Percentiles rank a stretch among this genome's conserved stretches.
Evolutionary conservation across 306 rosid genomes (phyloP).

Genomic region (Trichosanthes cucumerina): DNA sequence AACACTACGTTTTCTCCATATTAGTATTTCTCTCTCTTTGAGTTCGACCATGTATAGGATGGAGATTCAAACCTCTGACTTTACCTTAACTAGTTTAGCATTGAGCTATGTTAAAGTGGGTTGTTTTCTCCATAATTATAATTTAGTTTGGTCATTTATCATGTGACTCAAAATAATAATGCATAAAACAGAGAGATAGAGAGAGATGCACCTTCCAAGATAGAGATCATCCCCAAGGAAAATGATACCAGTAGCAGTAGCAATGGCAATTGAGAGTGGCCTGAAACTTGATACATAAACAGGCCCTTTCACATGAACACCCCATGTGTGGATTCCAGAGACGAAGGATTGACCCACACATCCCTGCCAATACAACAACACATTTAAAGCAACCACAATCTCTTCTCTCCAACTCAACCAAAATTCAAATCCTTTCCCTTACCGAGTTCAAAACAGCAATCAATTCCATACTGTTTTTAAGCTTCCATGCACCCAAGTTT

Average conservation of each 20-base stretch:
- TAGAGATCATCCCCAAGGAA: conserved; percentile 20
- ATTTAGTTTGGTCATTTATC: too few species aligned
- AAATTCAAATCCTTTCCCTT: neutral
- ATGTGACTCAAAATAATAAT: neutral
- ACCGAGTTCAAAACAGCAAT: conserved; percentile 20
- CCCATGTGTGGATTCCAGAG: conserved; percentile 18
- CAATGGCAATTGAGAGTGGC: conserved; percentile 26
- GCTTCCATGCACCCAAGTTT: conserved; percentile 17
- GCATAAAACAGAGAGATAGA: neutral
- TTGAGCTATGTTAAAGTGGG: too few species aligned
- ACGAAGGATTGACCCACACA: conserved; percentile 11
- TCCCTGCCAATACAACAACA: conserved; percentile 8
- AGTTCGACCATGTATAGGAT: too few species aligned
- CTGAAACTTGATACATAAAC: conserved; percentile 20
- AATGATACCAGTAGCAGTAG: conserved; percentile 11
- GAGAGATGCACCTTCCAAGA: conserved; percentile 22
- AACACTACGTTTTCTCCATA: too few species aligned
- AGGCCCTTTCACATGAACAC: conserved; percentile 19
- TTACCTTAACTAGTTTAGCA: too few species aligned
- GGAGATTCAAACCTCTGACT: too few species aligned
- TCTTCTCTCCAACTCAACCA: neutral
- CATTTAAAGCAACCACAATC: neutral
- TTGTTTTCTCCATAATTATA: too few species aligned
- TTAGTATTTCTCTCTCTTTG: too few species aligned
- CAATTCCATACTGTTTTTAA: conserved; percentile 5